Conservation (phyloP, 2,329 filamentous ascomycete genomes). For the Xylaria sp. region DNA sequence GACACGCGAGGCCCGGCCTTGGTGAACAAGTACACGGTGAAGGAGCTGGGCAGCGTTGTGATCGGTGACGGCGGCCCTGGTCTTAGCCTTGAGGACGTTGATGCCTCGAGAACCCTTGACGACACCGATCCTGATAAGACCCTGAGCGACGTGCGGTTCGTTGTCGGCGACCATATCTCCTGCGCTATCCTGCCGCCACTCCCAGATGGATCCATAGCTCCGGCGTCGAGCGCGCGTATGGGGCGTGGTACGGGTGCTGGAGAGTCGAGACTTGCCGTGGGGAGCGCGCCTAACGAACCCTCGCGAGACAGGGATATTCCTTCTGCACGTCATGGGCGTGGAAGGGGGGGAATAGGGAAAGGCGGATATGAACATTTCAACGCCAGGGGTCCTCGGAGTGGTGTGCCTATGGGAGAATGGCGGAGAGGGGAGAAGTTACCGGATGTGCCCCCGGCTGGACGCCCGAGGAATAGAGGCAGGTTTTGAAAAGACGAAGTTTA, state of each 20-base stretch:
- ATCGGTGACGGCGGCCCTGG: slow-evolving; percentile 70
- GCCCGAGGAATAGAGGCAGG: slow-evolving; percentile 61
- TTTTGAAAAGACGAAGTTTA: slow-evolving; percentile 46
- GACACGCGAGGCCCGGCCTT: slow-evolving; percentile 63
- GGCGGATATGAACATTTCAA: slow-evolving; percentile 53
- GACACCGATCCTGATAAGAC: slow-evolving; percentile 73
- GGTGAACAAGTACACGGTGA: slow-evolving; percentile 74
- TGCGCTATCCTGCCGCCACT: slow-evolving; percentile 83
- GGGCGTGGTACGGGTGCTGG: slow-evolving; percentile 56
- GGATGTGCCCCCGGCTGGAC: slow-evolving; percentile 55
- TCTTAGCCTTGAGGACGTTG: slow-evolving; percentile 45
- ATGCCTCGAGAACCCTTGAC: slow-evolving; percentile 54
- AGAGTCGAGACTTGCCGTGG: slow-evolving; percentile 50
- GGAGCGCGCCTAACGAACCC: slow-evolving; percentile 39
- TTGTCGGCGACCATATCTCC: slow-evolving; percentile 88
- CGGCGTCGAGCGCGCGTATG: slow-evolving; percentile 63
- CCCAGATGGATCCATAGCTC: slow-evolving; percentile 77
- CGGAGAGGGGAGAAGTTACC: slow-evolving; percentile 72
- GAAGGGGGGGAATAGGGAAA: slow-evolving; percentile 41
- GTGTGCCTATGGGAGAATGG: slow-evolving; percentile 71
- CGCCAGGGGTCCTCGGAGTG: slow-evolving; percentile 52
- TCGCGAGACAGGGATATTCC: slow-evolving; percentile 36
- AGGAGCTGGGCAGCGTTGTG: slow-evolving; percentile 85
- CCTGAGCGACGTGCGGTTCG: slow-evolving; percentile 79
- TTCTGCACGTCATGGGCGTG: slow-evolving; percentile 24